Percentiles rank a stretch among this genome's conserved stretches.
These are phyloP conservation scores for Mortierella sp. DNA, from an alignment of 371 early-diverging fungal genomes.

Conservation along the genomic window DNA sequence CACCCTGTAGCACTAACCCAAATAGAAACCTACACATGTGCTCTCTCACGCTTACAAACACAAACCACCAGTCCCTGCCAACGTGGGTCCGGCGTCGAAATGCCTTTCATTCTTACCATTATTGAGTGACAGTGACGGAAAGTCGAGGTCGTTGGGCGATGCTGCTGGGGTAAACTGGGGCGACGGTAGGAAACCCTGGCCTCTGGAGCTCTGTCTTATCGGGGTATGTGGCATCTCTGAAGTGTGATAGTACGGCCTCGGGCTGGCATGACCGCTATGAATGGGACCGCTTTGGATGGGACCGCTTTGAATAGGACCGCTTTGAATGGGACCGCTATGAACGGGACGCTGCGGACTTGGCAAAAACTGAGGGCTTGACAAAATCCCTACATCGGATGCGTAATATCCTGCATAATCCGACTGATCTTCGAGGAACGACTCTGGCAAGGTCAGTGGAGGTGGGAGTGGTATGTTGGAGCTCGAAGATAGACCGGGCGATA, in stretches of 20 bases:
- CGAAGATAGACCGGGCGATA: conserved; percentile 32
- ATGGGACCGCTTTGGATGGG: not conserved
- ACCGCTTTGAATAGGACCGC: too few relatives aligned
- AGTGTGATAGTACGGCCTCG: conserved; percentile 4
- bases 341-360: conserved; percentile 2
- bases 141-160: conserved; percentile 35
- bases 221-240: conserved; percentile 11
- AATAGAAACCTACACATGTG: conserved; percentile 1
- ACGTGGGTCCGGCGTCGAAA: not conserved
- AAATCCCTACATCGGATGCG: conserved; percentile 42
- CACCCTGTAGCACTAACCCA: not conserved
- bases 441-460: conserved; percentile 42
- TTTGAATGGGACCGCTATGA: conserved; percentile 4
- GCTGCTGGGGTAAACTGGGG: conserved; percentile 43
- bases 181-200: conserved; percentile 24
- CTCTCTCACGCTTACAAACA: not conserved
- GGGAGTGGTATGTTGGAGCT: conserved; percentile 9
- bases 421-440: conserved; percentile 48
- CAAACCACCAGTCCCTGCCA: conserved; percentile 7
- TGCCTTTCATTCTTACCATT: conserved; percentile 30
- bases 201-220: conserved; percentile 19
- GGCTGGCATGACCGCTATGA: not conserved
- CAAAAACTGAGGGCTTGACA: conserved; percentile 25
- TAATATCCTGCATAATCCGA: conserved; percentile 49
- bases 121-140: conserved; percentile 35